Base-by-base conservation (phyloP, 345 rosid species). In the Corchorus olitorius region DNA sequence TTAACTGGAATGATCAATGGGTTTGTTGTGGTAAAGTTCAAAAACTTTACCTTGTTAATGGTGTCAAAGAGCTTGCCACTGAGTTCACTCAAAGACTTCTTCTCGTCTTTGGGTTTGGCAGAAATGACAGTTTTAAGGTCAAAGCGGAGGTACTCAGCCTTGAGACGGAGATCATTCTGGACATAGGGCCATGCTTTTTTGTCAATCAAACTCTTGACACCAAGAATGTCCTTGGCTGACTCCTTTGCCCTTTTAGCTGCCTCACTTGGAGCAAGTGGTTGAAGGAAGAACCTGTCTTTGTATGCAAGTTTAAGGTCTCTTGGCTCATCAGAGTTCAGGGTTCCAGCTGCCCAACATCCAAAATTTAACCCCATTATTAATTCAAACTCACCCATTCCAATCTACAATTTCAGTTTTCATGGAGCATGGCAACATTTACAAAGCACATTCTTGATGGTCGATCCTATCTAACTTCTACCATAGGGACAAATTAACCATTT, bases 151-250 rank as follows among this genome's bases (percentile, higher is more conserved):
- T 90, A 90, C 72, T 46, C 72, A 17, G 98, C 90, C 84, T 5
- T 90, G 61, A 83, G 84, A 49, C 97, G 98, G 65, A 95, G 99
- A 75, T 95, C 96, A 59, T 89, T 95, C 76, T 83, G 88, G 72
- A 95, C 99, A 75, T 87, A 92, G 0, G 99, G 97, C 99, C 98
- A 95, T 2, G 94, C 93, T 80, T 93, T 95, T 88, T 91, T 91
- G 78, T 95, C 98, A 16, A 95, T 95, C 68, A 87, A 74, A 12
- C 62, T 13, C 87, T 95, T 95, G 76, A 95, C 98, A 34, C 82
- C 82, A 12, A 93, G 19, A 65, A 95, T 95, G 0, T 93, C 99
- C 83, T 90, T 83, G 3, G 98, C 97, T 4, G 98, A 92, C 46
- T 87, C 98, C 83, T 93, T 93, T 15, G 97, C 94, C 73, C 98